Percentiles rank a stretch among this genome's conserved stretches.
These are phyloP conservation scores for Paramecium biaurelia DNA, from an alignment of 73 alveolate genomes.

Conservation along the genomic window DNA sequence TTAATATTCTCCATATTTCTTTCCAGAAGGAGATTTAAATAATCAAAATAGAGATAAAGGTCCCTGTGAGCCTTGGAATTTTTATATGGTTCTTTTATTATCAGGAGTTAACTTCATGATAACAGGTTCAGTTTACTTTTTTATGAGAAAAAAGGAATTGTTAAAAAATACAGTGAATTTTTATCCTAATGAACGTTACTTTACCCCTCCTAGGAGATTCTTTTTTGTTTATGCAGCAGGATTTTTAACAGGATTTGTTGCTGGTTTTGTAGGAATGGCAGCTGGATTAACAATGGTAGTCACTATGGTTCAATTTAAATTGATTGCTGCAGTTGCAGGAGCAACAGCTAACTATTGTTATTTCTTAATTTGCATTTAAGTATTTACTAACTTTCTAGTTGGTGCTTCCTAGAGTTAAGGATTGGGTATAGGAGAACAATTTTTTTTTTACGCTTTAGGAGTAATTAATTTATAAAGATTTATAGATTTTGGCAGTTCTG, in stretches of 20 bases:
- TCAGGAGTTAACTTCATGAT: not conserved
- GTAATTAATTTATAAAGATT: not conserved
- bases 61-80: slow-evolving; percentile 26
- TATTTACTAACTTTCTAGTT: not conserved
- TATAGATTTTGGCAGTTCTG: not conserved
- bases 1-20: slow-evolving; percentile 26
- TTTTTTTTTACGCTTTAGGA: not conserved
- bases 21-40: not conserved
- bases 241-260: slow-evolving; percentile 22
- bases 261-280: slow-evolving; percentile 43
- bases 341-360: slow-evolving; percentile 48
- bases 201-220: not conserved
- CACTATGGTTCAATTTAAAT: slow-evolving; percentile 22
- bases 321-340: slow-evolving; percentile 35
- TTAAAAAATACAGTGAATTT: not conserved
- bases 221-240: not conserved
- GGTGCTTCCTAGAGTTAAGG: not conserved
- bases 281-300: slow-evolving; percentile 34
- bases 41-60: not conserved
- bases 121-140: not conserved
- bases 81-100: not conserved
- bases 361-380: not conserved
- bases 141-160: slow-evolving; percentile 22
- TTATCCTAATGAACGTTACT: not conserved
- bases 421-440: not conserved